Conservation (phyloP, 2,329 filamentous ascomycete genomes). For the Fusarium floridanum region DNA sequence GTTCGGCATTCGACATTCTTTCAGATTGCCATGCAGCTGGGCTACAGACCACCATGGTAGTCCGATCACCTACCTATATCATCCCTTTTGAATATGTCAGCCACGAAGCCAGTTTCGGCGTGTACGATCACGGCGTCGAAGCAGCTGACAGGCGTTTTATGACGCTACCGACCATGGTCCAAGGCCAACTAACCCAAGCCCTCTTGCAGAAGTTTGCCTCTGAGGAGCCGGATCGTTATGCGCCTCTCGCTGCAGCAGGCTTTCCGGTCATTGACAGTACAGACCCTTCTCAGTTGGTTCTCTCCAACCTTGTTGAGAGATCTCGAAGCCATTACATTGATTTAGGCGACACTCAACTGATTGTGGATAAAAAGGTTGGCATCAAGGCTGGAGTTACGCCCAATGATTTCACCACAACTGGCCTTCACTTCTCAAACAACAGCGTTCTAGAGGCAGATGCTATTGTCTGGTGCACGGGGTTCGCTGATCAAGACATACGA, state of each 20-base stretch:
- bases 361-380: slow-evolving; percentile 8
- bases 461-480: slow-evolving; percentile 34
- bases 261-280: slow-evolving; percentile 26
- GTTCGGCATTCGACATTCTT: slow-evolving; percentile 32
- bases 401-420: neutral
- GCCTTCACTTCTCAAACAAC: slow-evolving; percentile 25
- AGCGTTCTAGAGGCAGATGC: slow-evolving; percentile 10
- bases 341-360: slow-evolving; percentile 7
- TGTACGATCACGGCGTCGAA: slow-evolving; percentile 19
- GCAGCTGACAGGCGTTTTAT: slow-evolving; percentile 23
- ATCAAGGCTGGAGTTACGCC: slow-evolving; percentile 21
- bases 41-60: slow-evolving; percentile 11
- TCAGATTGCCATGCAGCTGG: slow-evolving; percentile 20
- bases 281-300: neutral
- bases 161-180: slow-evolving; percentile 6
- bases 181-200: slow-evolving; percentile 13
- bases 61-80: slow-evolving; percentile 35
- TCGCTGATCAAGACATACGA: slow-evolving; percentile 20
- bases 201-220: slow-evolving; percentile 22
- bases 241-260: neutral
- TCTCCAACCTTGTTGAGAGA: slow-evolving; percentile 24
- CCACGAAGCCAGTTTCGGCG: slow-evolving; percentile 9
- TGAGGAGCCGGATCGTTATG: slow-evolving; percentile 24
- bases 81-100: slow-evolving; percentile 25
- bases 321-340: slow-evolving; percentile 31